These are phyloP conservation scores for Pythium phragmiticola DNA, from an alignment of 352 stramenopile genomes.

Conservation along the genomic window DNA sequence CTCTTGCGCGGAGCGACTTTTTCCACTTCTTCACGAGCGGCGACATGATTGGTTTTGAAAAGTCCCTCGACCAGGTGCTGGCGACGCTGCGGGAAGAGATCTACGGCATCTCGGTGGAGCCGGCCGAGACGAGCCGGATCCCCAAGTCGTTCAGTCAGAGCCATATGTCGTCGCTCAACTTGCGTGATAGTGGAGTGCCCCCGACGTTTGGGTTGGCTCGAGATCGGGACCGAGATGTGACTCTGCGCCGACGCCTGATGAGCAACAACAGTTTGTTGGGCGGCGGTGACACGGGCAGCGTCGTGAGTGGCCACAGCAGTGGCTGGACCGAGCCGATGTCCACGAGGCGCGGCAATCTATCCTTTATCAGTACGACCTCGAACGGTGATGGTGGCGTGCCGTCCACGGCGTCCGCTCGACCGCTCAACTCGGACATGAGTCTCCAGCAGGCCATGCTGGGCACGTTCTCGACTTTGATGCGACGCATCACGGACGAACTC, in stretches of 20 bases:
- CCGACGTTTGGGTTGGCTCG: not conserved
- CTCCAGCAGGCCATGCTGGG: constrained; percentile 70
- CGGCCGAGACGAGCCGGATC: constrained; percentile 3
- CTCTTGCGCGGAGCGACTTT: constrained; percentile 72
- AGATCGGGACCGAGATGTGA: constrained; percentile 23
- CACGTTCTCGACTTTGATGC: constrained; percentile 68
- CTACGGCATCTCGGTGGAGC: constrained; percentile 56
- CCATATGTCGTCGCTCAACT: constrained; percentile 26
- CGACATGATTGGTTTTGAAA: constrained; percentile 76
- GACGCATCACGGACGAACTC: constrained; percentile 50
- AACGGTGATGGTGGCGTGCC: not conserved
- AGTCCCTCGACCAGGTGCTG: constrained; percentile 55
- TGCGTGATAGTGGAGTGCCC: not conserved
- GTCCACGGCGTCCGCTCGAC: constrained; percentile 24
- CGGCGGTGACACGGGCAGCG: constrained; percentile 17
- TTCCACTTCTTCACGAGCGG: constrained; percentile 80
- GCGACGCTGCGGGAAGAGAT: constrained; percentile 63
- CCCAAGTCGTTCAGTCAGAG: constrained; percentile 27
- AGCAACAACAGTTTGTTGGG: constrained; percentile 17
- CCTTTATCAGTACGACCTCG: constrained; percentile 20
- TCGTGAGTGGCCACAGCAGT: constrained; percentile 3
- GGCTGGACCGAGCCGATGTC: constrained; percentile 13
- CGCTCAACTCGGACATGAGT: constrained; percentile 65
- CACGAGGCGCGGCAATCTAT: constrained; percentile 12
- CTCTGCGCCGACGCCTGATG: constrained; percentile 15